Percentiles rank a stretch among this genome's conserved stretches.
phyloP scores from a whole-genome alignment of 2,329 filamentous ascomycete species.

The Colletotrichum chlorophyti region DNA sequence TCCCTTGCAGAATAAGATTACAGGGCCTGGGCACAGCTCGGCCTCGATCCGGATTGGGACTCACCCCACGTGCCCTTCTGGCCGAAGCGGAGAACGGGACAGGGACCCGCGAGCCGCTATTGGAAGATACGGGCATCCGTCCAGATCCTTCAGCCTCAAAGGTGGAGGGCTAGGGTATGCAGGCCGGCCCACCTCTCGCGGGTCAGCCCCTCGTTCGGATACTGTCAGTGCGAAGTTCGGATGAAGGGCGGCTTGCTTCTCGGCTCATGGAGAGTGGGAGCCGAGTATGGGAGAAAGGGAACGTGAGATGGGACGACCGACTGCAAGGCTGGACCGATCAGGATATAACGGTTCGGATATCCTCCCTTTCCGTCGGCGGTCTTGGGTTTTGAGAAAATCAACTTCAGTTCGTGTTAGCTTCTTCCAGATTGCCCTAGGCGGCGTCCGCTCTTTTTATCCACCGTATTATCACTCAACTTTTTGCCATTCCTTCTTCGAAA shows the following conservation, averaged over 20 bases:
- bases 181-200: neutral
- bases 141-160: slow-evolving; percentile 3
- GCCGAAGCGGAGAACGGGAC: neutral
- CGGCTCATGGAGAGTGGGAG: neutral
- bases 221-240: neutral
- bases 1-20: neutral
- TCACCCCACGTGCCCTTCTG: neutral
- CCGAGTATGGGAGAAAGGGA: too few relatives aligned
- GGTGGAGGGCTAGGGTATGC: neutral
- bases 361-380: neutral
- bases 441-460: neutral
- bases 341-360: neutral
- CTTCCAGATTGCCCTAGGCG: neutral
- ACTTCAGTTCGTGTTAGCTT: neutral
- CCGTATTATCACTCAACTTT: too few relatives aligned
- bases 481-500: neutral
- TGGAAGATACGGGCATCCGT: neutral
- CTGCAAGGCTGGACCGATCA: too few relatives aligned
- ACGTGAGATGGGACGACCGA: neutral
- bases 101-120: neutral
- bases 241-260: neutral
- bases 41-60: neutral
- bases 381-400: neutral
- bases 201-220: neutral
- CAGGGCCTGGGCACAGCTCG: neutral